These are phyloP conservation scores for Haematococcus sp. DNA, from an alignment of 139 green algal genomes.

Conservation along the genomic window DNA sequence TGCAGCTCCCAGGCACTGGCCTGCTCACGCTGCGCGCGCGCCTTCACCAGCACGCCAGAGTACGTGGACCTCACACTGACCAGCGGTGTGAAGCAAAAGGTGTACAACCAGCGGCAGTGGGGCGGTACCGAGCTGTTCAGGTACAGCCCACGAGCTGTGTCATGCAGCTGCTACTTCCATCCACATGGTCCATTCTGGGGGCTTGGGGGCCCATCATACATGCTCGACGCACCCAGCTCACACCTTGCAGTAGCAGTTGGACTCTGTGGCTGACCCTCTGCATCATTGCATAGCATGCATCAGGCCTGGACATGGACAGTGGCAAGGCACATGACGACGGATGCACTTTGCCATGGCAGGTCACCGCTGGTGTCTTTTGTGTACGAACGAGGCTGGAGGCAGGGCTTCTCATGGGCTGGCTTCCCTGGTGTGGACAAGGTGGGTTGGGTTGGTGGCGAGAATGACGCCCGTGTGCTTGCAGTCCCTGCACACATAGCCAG, in stretches of 20 bases:
- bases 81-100: constrained; percentile 43
- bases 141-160: constrained; percentile 1
- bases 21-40: constrained; percentile 34
- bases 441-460: too few species aligned
- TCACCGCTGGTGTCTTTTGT: constrained; percentile 78
- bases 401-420: constrained; percentile 83
- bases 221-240: too few species aligned
- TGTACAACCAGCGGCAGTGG: constrained; percentile 54
- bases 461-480: too few species aligned
- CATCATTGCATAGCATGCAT: background rate
- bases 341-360: constrained; percentile 25
- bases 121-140: constrained; percentile 65
- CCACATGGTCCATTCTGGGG: background rate
- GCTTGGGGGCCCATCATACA: background rate
- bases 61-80: constrained; percentile 75
- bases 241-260: too few species aligned
- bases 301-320: background rate
- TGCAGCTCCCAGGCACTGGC: constrained; percentile 13
- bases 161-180: background rate
- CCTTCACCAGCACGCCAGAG: constrained; percentile 14
- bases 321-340: background rate
- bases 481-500: constrained; percentile 73
- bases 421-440: constrained; percentile 78
- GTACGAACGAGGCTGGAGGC: constrained; percentile 95
- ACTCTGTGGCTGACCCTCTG: background rate